A percentile compares a stretch with the other conserved stretches of the same genome.
Evolutionary conservation across 1,284 basidiomycete genomes (phyloP).

Genomic region (Sporisorium iseilematis-ciliati): DNA sequence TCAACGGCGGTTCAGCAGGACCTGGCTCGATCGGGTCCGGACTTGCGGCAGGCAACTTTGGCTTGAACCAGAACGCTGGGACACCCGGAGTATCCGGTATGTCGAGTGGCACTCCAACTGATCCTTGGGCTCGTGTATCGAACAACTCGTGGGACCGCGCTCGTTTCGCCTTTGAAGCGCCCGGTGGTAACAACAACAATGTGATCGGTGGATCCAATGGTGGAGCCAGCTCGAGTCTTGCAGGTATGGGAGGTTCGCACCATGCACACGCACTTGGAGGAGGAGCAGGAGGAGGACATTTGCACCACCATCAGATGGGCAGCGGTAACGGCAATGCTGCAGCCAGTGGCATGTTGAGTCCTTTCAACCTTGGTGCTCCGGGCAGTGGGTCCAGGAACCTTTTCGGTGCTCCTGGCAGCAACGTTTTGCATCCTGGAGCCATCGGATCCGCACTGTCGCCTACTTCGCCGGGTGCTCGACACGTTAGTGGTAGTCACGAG

Average conservation of each 20-base stretch:
- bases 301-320: slow-evolving; percentile 25
- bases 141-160: slow-evolving; percentile 63
- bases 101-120: slow-evolving; percentile 32
- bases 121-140: slow-evolving; percentile 52
- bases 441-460: slow-evolving; percentile 49
- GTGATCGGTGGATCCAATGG: slow-evolving; percentile 15
- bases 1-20: slow-evolving; percentile 31
- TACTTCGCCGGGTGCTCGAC: slow-evolving; percentile 39
- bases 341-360: slow-evolving; percentile 26
- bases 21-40: slow-evolving; percentile 37
- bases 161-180: slow-evolving; percentile 65
- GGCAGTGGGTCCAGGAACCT: slow-evolving; percentile 37
- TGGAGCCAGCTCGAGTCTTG: slow-evolving; percentile 13
- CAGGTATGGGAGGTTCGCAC: slow-evolving; percentile 29
- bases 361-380: slow-evolving; percentile 40
- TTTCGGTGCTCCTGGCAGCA: slow-evolving; percentile 48
- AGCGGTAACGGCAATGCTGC: slow-evolving; percentile 14
- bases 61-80: slow-evolving; percentile 24
- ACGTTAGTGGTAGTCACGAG: slow-evolving; percentile 38
- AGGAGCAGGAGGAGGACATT: slow-evolving; percentile 9
- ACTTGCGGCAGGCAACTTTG: slow-evolving; percentile 27
- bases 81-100: slow-evolving; percentile 22
- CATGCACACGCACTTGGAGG: slow-evolving; percentile 29
- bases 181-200: slow-evolving; percentile 37
- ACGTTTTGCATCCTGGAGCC: slow-evolving; percentile 31